Evolutionary conservation across 2,329 filamentous ascomycete genomes (phyloP), one percentile per base, ranked within the genome.

Genomic region (Diaporthe sp.): DNA sequence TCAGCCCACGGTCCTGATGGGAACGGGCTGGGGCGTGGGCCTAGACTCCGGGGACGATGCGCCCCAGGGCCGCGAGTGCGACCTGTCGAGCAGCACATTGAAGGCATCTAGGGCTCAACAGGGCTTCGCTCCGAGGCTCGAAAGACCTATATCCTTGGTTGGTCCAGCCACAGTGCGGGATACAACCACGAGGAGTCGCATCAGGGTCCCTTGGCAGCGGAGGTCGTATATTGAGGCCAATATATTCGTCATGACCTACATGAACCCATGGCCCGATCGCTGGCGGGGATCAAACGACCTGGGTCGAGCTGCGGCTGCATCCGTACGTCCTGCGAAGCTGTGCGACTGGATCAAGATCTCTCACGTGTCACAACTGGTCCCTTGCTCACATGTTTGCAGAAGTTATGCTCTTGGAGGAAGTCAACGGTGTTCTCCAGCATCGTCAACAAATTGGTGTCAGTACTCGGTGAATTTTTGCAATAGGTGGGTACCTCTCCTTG

Each of bases 241-340:
- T n/a, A 7, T 47, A 52, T 52, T 52, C 45, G 33, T 52, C 13
- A 52, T 52, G 64, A 67, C 64, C 30, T 35, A 54, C 64, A 68
- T 68, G 64, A 68, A 68, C 64, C 13, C 64, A 54, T 68, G 33
- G 64, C 6, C 47, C 47, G 64, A 68, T 68, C 64, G 64, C 64
- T 30, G 15, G 47, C n/a, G 64, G 30, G 47, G 47, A 54, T 68
- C 47, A 68, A 52, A 35, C 45, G 64, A 54, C 25, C 64, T 40
- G n/a, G 33, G 30, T 40, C 47, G 45, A 68, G 22, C 33, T 52
- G 19, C 8, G 22, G 28, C 22, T 9, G 15, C 33, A 28, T 35
- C 22, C 25, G 28, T 52, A 19, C 64, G 13, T 52, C 45, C 30
- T 25, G 64, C 64, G 22, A 40, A 30, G 45, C 4, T 68, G 35